Conservation (phyloP, 176 grass and related monocot species). For the Phragmites australis region DNA sequence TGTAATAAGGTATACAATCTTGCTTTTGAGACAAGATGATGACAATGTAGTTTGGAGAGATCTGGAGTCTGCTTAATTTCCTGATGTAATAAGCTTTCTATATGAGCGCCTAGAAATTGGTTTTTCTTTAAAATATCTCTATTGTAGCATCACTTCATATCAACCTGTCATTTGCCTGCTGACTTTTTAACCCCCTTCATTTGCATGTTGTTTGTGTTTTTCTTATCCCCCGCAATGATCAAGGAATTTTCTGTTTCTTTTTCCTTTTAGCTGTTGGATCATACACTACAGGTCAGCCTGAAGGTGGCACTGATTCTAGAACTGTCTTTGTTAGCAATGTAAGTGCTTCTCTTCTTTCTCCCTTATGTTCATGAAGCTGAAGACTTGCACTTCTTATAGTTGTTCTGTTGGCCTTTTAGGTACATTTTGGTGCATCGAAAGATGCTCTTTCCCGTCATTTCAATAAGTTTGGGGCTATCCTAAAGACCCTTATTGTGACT, state of each 20-base stretch:
- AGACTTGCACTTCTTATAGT: constrained; percentile 16
- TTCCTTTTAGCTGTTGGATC: constrained; percentile 47
- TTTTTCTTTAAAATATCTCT: constrained; percentile 16
- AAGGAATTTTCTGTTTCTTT: background rate
- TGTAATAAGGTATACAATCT: too few relatives aligned
- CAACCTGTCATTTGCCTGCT: background rate
- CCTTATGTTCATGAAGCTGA: background rate
- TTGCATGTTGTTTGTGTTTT: constrained; percentile 15
- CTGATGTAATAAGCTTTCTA: constrained; percentile 3
- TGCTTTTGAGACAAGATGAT: background rate
- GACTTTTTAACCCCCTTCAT: background rate
- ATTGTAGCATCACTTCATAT: background rate
- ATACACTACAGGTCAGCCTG: constrained; percentile 46
- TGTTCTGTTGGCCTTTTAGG: constrained; percentile 48
- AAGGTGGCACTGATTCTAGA: constrained; percentile 55
- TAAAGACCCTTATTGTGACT: constrained; percentile 84
- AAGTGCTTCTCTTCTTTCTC: constrained; percentile 36
- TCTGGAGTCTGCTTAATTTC: background rate
- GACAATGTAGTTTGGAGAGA: background rate
- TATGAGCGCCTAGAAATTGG: background rate
- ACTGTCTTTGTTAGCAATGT: constrained; percentile 78
- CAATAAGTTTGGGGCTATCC: constrained; percentile 86
- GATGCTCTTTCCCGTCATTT: constrained; percentile 92
- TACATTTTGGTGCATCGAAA: constrained; percentile 90
- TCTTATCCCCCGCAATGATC: constrained; percentile 4